Conservation (phyloP, 768 basidiomycete genomes). For the Podaxis sp. region DNA sequence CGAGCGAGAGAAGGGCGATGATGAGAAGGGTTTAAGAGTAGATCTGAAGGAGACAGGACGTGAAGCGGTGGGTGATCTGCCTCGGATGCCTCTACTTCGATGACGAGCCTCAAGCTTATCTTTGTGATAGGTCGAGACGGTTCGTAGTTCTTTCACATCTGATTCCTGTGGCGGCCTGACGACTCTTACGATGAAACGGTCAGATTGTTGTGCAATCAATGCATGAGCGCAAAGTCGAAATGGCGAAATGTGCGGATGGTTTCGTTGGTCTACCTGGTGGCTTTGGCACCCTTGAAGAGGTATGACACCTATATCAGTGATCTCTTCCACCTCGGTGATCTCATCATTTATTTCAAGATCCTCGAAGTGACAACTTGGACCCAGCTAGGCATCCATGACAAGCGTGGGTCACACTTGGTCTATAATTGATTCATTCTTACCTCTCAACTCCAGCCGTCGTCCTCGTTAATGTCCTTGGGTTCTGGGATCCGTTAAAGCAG, state of each 20-base stretch:
- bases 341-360: slow-evolving; percentile 37
- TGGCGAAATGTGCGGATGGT: slow-evolving; percentile 76
- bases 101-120: not conserved
- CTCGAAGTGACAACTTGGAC: slow-evolving; percentile 95
- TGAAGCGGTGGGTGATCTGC: slow-evolving; percentile 19
- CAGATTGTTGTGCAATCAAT: slow-evolving; percentile 75
- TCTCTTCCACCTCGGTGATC: not conserved
- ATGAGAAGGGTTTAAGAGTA: slow-evolving; percentile 18
- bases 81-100: not conserved
- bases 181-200: not conserved
- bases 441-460: slow-evolving; percentile 56
- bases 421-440: not conserved
- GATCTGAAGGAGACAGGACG: slow-evolving; percentile 22
- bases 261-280: slow-evolving; percentile 93
- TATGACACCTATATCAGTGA: slow-evolving; percentile 17
- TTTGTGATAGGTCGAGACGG: slow-evolving; percentile 26
- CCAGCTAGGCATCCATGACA: slow-evolving; percentile 82
- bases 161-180: not conserved
- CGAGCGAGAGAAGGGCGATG: slow-evolving; percentile 46
- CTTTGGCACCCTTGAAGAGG: slow-evolving; percentile 95
- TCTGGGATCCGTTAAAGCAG: slow-evolving; percentile 77
- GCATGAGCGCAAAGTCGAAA: slow-evolving; percentile 88
- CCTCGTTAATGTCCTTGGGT: slow-evolving; percentile 79
- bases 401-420: slow-evolving; percentile 46
- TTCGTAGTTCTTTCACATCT: slow-evolving; percentile 11